Evolutionary conservation across 305 asterid genomes (phyloP).

Genomic region (Caryopteris hybrid): DNA sequence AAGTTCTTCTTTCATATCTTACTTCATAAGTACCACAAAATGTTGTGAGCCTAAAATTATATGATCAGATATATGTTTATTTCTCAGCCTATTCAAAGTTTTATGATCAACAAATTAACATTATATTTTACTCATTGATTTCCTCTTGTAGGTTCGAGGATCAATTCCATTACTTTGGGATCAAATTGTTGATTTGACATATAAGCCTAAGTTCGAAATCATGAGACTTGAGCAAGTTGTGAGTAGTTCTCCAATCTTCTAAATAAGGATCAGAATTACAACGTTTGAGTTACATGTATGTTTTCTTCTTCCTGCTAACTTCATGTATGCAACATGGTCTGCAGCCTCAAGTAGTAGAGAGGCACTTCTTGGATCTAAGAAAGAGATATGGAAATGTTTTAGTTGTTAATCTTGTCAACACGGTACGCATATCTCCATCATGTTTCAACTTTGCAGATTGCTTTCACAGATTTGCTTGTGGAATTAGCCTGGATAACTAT

Average conservation of each 20-base stretch:
- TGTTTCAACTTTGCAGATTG: slow-evolving; percentile 6
- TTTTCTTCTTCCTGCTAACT: slow-evolving; percentile 5
- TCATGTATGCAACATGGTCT: slow-evolving; percentile 15
- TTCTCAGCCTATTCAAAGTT: no score
- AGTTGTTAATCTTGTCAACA: slow-evolving; percentile 86
- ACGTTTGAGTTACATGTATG: not conserved
- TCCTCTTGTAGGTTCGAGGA: slow-evolving; percentile 71
- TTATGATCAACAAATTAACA: not conserved
- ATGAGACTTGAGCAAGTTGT: slow-evolving; percentile 61
- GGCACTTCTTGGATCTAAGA: slow-evolving; percentile 78
- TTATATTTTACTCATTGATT: not conserved
- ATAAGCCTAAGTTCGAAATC: slow-evolving; percentile 81
- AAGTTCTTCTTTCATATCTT: no score
- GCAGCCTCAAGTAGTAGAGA: slow-evolving; percentile 81
- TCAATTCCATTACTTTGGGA: slow-evolving; percentile 97
- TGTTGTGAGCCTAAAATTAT: no score
- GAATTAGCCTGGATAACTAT: not conserved
- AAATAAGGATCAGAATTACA: not conserved
- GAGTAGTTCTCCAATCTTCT: slow-evolving; percentile 35
- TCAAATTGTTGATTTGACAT: slow-evolving; percentile 94
- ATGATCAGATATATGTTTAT: no score
- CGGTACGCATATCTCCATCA: slow-evolving; percentile 37
- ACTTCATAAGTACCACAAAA: no score
- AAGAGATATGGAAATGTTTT: slow-evolving; percentile 86
- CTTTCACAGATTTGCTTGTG: not conserved